These are phyloP conservation scores for Phytophthora ramorum DNA, from an alignment of 352 stramenopile genomes.

Conservation along the genomic window DNA sequence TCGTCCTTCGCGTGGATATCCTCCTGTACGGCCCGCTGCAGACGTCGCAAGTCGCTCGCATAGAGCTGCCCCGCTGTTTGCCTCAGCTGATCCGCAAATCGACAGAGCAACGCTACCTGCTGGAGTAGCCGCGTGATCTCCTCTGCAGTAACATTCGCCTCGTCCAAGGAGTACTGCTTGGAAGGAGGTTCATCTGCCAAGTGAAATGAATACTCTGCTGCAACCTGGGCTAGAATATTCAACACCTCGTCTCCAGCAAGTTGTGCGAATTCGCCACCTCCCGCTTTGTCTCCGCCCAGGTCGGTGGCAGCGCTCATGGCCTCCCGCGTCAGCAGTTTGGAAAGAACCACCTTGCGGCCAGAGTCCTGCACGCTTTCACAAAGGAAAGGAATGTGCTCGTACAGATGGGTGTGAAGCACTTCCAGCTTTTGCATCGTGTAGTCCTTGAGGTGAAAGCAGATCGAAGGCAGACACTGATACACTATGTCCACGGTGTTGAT, in stretches of 20 bases:
- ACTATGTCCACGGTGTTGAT: slow-evolving; percentile 34
- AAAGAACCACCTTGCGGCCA: slow-evolving; percentile 33
- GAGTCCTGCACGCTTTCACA: slow-evolving; percentile 17
- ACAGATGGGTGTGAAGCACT: slow-evolving; percentile 42
- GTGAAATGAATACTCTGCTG: slow-evolving; percentile 43
- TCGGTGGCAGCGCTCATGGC: slow-evolving; percentile 38
- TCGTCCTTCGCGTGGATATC: slow-evolving; percentile 47
- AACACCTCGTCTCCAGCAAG: slow-evolving; percentile 43
- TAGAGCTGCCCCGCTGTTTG: slow-evolving; percentile 34
- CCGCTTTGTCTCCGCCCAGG: slow-evolving; percentile 26
- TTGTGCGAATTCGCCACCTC: slow-evolving; percentile 23
- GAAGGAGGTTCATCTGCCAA: slow-evolving; percentile 17
- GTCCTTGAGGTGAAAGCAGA: slow-evolving; percentile 58
- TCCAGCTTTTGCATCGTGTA: slow-evolving; percentile 44
- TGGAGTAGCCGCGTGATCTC: slow-evolving; percentile 41
- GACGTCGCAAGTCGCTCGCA: slow-evolving; percentile 21
- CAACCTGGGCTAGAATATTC: slow-evolving; percentile 42
- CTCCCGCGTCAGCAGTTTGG: slow-evolving; percentile 23
- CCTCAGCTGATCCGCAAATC: slow-evolving; percentile 44
- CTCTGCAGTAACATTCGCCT: slow-evolving; percentile 32
- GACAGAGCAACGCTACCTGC: slow-evolving; percentile 38
- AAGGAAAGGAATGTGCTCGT: slow-evolving; percentile 51
- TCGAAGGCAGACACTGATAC: slow-evolving; percentile 43
- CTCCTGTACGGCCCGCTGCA: slow-evolving; percentile 34
- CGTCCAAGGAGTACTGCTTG: slow-evolving; percentile 33